Evolutionary conservation across 176 grass and related monocot genomes (phyloP), one percentile per base, ranked within the genome.

Genomic region (Dactylis glomerata): DNA sequence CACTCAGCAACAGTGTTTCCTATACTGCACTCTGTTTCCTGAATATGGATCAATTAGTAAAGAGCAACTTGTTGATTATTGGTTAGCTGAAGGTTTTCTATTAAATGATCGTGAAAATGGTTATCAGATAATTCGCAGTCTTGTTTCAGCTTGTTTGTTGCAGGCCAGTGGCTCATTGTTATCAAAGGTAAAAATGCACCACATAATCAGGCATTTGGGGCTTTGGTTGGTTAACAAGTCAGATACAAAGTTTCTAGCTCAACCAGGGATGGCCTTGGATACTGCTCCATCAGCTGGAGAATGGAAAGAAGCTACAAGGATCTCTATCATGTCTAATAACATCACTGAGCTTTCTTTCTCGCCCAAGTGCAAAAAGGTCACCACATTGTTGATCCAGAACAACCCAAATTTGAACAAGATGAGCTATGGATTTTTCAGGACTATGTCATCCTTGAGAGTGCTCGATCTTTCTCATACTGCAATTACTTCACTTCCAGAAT

Each of bases 271-370:
- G 77, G 87, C 75, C 22, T 79, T 90, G 73, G 77, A 92, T 55
- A 72, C 33, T 38, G 89, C 87, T 80, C 92, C 92, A 38, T 5
- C 78, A 79, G 73, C 32, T 26, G 20, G 22, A 55, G 32, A 76
- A 6, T 94, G 83, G 90, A 49, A 76, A 63, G 67, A 71, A 24
- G 55, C 17, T 47, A 83, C 77, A 44, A 87, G 87, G 76, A 91
- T 97, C 56, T 97, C 94, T 22, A 79, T 97, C 8, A 97, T 94
- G 92, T 90, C 63, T 63, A 97, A 97, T 86, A 81, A 97, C 36
- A 88, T 97, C 84, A 85, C 27, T 28, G 51, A 80, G 2, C 31
- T 97, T 78, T 17, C 33, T 72, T 67, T 89, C 79, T 88, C 85
- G 3, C 92, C 90, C 36, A 77, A 84, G 24, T 97, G 90, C 76